phyloP scores from a whole-genome alignment of 2,329 filamentous ascomycete species.

The Monosporascus sp. region DNA sequence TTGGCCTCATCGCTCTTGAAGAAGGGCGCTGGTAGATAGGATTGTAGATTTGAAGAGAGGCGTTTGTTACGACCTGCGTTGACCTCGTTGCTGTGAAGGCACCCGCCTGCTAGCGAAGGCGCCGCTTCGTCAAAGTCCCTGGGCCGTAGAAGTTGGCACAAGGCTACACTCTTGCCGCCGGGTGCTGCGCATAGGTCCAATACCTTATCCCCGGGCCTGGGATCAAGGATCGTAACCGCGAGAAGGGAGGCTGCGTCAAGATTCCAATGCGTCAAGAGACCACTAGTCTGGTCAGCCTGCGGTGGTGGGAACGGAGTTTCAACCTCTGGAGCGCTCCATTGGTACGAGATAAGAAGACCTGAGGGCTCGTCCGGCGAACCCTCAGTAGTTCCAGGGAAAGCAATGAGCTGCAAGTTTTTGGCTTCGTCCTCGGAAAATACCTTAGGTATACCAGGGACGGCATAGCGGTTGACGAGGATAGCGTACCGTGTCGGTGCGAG shows the following conservation, averaged over 20 bases:
- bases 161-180: conserved; percentile 28
- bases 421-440: conserved; percentile 10
- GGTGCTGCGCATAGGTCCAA: conserved; percentile 35
- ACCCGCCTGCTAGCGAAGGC: conserved; percentile 18
- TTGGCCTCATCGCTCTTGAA: conserved; percentile 16
- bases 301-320: conserved; percentile 19
- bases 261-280: conserved; percentile 24
- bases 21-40: conserved; percentile 18
- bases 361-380: neutral
- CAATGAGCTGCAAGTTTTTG: conserved; percentile 8
- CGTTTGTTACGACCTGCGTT: conserved; percentile 26
- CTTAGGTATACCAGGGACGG: conserved; percentile 6
- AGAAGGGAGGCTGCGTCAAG: conserved; percentile 24
- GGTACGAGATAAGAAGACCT: conserved; percentile 10
- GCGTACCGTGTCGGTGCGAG: conserved; percentile 20
- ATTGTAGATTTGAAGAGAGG: conserved; percentile 19
- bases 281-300: conserved; percentile 9
- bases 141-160: conserved; percentile 25
- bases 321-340: conserved; percentile 9
- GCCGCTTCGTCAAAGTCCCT: conserved; percentile 7
- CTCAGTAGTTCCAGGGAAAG: conserved; percentile 5
- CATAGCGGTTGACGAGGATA: conserved; percentile 20
- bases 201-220: conserved; percentile 29
- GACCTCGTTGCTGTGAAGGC: conserved; percentile 32
- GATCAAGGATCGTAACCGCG: conserved; percentile 25